Percentiles rank a stretch among this genome's conserved stretches.
phyloP scores from a whole-genome alignment of 768 basidiomycete genomes.

The Boletus rufocinnamomeus region DNA sequence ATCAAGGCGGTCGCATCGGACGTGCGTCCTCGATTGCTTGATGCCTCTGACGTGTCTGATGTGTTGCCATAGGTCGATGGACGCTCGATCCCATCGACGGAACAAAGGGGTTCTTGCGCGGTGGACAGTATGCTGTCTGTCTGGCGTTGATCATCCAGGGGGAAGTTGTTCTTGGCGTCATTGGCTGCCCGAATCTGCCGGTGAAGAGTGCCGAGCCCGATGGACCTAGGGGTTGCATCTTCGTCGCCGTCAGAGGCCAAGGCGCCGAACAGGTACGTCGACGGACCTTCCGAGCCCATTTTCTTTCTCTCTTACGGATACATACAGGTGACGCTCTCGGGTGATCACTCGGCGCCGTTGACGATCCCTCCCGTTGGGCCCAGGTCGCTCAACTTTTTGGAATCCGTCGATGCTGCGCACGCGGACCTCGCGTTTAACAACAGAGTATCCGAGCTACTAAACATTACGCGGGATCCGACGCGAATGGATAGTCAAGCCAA shows the following conservation, averaged over 20 bases:
- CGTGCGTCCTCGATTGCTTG: constrained; percentile 47
- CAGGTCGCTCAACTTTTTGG: constrained; percentile 67
- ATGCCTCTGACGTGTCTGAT: not conserved
- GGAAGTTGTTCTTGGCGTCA: constrained; percentile 77
- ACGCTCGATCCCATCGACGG: constrained; percentile 91
- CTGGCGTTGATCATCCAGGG: constrained; percentile 81
- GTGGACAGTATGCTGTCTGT: constrained; percentile 93
- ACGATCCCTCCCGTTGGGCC: constrained; percentile 46
- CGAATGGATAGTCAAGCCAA: constrained; percentile 98
- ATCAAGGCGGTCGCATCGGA: constrained; percentile 70
- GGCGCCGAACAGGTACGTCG: constrained; percentile 69
- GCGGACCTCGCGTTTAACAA: constrained; percentile 87
- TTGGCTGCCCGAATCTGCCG: constrained; percentile 92
- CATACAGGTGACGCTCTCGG: constrained; percentile 54
- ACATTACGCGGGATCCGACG: constrained; percentile 62
- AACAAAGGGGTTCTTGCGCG: constrained; percentile 90
- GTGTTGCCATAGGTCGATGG: constrained; percentile 64
- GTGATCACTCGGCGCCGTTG: constrained; percentile 49
- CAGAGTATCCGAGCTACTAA: constrained; percentile 65
- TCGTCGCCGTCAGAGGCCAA: constrained; percentile 83
- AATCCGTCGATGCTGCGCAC: constrained; percentile 91
- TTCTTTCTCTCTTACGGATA: not conserved
- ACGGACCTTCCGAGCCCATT: not conserved
- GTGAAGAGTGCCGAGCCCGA: constrained; percentile 52
- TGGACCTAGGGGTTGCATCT: constrained; percentile 74